These are phyloP conservation scores for Cymbopogon flexuosus DNA, from an alignment of 202 grass and related monocot species.

Conservation along the genomic window DNA sequence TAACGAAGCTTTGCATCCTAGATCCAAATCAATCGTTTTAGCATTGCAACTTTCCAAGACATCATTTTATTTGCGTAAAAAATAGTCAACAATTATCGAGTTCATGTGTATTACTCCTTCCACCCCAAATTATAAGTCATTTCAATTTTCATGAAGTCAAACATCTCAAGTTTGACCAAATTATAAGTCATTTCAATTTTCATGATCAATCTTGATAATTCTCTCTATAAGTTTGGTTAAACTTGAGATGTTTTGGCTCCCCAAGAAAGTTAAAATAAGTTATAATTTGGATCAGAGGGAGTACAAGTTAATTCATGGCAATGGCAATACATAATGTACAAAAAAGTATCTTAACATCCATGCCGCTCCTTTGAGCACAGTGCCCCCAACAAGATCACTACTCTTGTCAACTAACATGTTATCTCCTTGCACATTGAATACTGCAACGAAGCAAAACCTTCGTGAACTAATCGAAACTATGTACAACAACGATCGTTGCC, in stretches of 20 bases:
- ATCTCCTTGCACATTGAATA: background rate
- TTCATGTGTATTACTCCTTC: background rate
- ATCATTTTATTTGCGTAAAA: background rate
- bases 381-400: background rate
- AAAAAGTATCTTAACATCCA: background rate
- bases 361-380: background rate
- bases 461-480: constrained; percentile 12
- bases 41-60: background rate
- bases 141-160: no score
- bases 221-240: no score
- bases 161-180: no score
- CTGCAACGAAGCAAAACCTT: background rate
- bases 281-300: no score
- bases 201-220: no score
- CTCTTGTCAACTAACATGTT: background rate
- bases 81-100: background rate
- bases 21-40: background rate
- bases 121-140: no score
- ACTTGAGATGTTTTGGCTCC: no score
- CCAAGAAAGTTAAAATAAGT: no score
- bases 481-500: constrained; percentile 23
- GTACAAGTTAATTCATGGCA: background rate
- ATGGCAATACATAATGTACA: background rate
- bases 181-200: no score
- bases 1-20: background rate